Evolutionary conservation across 2,329 filamentous ascomycete species (phyloP).

Genomic region (Chrysoporthe austroafricana): DNA sequence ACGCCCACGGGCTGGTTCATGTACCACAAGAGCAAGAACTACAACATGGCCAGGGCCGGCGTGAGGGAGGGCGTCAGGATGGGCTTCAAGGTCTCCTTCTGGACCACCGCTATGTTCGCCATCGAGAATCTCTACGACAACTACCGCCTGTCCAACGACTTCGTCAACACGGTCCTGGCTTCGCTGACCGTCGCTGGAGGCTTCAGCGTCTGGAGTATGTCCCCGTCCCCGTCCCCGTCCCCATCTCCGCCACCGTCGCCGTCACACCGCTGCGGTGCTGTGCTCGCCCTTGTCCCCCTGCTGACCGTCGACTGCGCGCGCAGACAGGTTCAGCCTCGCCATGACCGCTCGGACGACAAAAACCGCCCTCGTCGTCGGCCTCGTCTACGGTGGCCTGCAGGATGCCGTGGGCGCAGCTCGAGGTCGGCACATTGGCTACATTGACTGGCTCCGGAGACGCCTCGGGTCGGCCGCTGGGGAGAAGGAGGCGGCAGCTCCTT

Average conservation of each 20-base stretch:
- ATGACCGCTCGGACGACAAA: slow-evolving; percentile 79
- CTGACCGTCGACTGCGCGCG: slow-evolving; percentile 16
- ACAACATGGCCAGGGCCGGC: slow-evolving; percentile 78
- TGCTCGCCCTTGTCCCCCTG: background rate
- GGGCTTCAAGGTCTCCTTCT: slow-evolving; percentile 70
- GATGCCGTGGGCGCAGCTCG: slow-evolving; percentile 71
- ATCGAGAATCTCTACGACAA: slow-evolving; percentile 86
- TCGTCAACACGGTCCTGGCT: slow-evolving; percentile 79
- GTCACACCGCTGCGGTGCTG: slow-evolving; percentile 5
- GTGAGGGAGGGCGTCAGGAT: slow-evolving; percentile 78
- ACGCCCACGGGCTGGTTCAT: slow-evolving; percentile 90
- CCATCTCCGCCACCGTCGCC: background rate
- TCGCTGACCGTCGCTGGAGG: slow-evolving; percentile 82
- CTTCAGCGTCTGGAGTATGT: slow-evolving; percentile 85
- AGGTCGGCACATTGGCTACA: slow-evolving; percentile 74
- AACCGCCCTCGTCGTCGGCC: slow-evolving; percentile 76
- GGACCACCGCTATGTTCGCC: slow-evolving; percentile 76
- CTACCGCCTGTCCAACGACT: slow-evolving; percentile 70
- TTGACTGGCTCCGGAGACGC: slow-evolving; percentile 65
- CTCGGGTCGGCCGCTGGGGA: slow-evolving; percentile 34
- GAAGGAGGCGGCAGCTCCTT: slow-evolving; percentile 24
- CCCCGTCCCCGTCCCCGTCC: background rate
- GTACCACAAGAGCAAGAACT: slow-evolving; percentile 99
- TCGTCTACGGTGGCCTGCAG: slow-evolving; percentile 80
- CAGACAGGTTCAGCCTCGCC: slow-evolving; percentile 79